These are phyloP conservation scores for Syzygium syzygioides DNA, from an alignment of 441 rosid species.

Conservation along the genomic window DNA sequence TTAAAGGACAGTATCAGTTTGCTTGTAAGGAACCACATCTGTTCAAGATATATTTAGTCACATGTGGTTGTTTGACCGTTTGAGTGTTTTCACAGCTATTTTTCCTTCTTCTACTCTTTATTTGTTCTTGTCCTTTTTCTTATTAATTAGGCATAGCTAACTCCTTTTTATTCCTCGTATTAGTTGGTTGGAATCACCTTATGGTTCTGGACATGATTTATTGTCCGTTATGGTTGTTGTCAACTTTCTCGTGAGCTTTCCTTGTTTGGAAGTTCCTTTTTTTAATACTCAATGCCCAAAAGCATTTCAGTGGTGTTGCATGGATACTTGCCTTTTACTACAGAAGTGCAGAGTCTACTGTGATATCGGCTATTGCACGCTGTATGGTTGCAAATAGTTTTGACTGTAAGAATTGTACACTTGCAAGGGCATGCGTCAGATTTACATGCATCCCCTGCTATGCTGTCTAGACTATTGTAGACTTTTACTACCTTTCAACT, in stretches of 20 bases:
- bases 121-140: neutral
- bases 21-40: constrained; percentile 50
- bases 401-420: neutral
- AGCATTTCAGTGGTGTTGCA: neutral
- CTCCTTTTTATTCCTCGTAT: neutral
- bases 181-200: neutral
- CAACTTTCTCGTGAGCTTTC: neutral
- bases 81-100: neutral
- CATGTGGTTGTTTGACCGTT: neutral
- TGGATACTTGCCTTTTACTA: neutral
- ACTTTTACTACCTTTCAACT: neutral
- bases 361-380: neutral
- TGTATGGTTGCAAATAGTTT: neutral
- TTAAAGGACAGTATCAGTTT: constrained; percentile 92
- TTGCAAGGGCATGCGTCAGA: neutral
- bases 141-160: neutral
- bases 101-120: neutral
- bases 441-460: neutral
- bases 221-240: neutral
- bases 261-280: neutral
- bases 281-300: neutral
- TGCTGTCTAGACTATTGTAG: neutral
- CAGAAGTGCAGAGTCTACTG: neutral
- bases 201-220: neutral
- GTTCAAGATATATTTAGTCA: neutral